Evolutionary conservation across 306 rosid species (phyloP), one percentile per base, ranked within the genome.

Genomic region (Lathyrus tuberosus): DNA sequence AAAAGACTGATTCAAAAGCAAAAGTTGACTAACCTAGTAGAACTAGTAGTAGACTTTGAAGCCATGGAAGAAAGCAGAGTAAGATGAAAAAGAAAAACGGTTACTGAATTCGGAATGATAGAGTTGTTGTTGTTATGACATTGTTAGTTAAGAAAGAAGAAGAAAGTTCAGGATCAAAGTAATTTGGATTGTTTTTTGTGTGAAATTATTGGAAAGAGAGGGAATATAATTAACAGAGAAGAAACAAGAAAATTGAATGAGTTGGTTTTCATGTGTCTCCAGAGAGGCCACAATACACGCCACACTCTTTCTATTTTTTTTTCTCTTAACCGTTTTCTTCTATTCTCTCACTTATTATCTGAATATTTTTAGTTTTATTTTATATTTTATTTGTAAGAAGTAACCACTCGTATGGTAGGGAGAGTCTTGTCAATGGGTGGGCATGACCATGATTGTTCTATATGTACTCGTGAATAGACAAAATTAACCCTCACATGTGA

Each of bases 61-160:
- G 97, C 85, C 97, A 88, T 94, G 83, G 82, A 28, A 79, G 84
- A 80, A 33, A 79, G 58, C 0, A 40, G 49, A 67, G 75, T 31
- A 75, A 69, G 62, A 69, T 57, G 64, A 18, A 57, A 41, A 64
- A 42, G 71, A 31, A 8, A 74, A 52, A 76, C 56, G 28, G 7
- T 71, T 46, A 43, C 0, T 18, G n/a, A 44, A 44, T 37, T 68
- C 73, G 24, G 67, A 76, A 24, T 43, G 85, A 75, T 85, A 85
- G 67, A 76, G 80, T 81, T 80, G 18, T 16, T 53, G 33, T 13
- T 26, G 30, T 26, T 10, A 40, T 42, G 80, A 66, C 95, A 89
- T 82, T 82, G 73, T 37, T 53, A 12, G 33, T 17, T 24, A 58
- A 54, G 80, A 74, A 69, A 67, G 28, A 64, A 26, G 56, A 71